Evolutionary conservation across 2,329 filamentous ascomycete species (phyloP), one percentile per base, ranked within the genome.

Genomic region (Alternaria conjuncta): DNA sequence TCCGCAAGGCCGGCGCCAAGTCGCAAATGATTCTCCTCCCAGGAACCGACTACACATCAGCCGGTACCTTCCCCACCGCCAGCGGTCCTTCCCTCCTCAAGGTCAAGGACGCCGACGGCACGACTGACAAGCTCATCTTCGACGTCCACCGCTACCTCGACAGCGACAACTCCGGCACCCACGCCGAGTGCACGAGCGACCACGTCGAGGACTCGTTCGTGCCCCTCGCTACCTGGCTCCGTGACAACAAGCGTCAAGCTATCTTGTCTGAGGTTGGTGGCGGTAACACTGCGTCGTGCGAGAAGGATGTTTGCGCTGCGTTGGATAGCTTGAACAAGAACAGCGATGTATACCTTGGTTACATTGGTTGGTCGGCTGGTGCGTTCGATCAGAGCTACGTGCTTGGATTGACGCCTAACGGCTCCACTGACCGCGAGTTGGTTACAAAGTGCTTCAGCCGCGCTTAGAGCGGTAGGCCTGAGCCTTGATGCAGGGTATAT

Each of bases 1-100:
- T 92, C 70, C 86, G 90, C 46, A 77, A 84, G 45, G 85, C 87
- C 3, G 89, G 89, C n/a, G 89, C 89, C n/a, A 84, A 81, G 1
- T 79, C 80, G 20, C 87, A 92, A 66, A 85, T 87, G 71, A 90
- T 92, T 67, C 82, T 92, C 12, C 84, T 91, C 2, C 87, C 90
- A 0, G 89, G 89, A 3, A 89, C 84, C 41, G 86, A 87, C 70
- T 91, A 85, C 72, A 84, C 86, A 8, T 66, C 61, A 4, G 75
- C 75, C 2, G 73, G 68, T 9, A 65, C 64, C 1, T 78, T 76
- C 51, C 64, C 66, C 5, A 67, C 67, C 20, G 74, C 71, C 12
- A 74, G 68, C 25, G 73, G 83, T 0, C 84, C 83, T 2, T 84
- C 84, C 5, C 78, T 91, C 9, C 72, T 82, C 18, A 82, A 76